Evolutionary conservation across 331 rosid genomes (phyloP).

Genomic region (Malus hybrid): DNA sequence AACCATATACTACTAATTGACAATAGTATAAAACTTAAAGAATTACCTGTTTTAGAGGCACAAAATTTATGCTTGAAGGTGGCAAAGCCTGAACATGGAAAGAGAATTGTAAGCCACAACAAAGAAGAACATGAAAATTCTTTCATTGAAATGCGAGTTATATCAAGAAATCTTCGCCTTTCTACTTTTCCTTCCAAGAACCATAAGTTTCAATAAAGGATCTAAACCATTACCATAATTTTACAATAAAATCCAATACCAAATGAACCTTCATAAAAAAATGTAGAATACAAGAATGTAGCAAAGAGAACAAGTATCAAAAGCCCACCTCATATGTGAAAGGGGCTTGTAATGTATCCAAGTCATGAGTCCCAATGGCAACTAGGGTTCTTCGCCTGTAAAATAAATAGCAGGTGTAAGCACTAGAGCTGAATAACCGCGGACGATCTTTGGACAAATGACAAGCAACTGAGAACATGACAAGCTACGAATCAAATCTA

Average conservation of each 20-base stretch:
- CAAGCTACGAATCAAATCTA: constrained; percentile 5
- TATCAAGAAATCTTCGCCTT: background rate
- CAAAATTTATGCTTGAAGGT: constrained; percentile 76
- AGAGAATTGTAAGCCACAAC: constrained; percentile 9
- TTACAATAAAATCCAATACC: background rate
- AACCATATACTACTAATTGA: background rate
- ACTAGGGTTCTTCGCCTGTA: constrained; percentile 84
- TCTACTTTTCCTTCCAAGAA: background rate
- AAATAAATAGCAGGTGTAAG: constrained; percentile 10
- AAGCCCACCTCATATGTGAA: constrained; percentile 86
- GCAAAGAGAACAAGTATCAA: background rate
- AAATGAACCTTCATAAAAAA: background rate
- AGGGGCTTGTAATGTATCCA: constrained; percentile 76
- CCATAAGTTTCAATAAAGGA: background rate
- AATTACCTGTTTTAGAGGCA: constrained; percentile 81
- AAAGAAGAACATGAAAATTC: background rate
- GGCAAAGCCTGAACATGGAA: constrained; percentile 66
- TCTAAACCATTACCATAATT: background rate
- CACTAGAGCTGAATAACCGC: constrained; percentile 6
- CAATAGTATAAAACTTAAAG: background rate
- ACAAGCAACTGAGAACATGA: background rate
- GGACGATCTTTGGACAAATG: background rate
- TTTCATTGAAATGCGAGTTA: background rate
- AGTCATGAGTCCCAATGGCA: constrained; percentile 96
- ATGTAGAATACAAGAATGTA: background rate